Evolutionary conservation across 352 stramenopile genomes (phyloP).

Genomic region (Phytophthora melonis): DNA sequence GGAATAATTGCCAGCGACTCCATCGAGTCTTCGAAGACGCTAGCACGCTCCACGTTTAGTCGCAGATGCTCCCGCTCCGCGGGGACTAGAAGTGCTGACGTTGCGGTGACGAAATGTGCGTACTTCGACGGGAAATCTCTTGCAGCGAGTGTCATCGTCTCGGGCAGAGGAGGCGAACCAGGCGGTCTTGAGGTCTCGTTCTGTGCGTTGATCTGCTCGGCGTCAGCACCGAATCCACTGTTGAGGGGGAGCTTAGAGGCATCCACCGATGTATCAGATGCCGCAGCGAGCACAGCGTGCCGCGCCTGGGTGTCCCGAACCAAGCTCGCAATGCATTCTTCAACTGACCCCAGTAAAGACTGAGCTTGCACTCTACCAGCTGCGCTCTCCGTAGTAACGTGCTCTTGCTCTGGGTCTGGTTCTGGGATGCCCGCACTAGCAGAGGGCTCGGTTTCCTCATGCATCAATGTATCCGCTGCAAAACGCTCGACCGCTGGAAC

Average conservation of each 20-base stretch:
- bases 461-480: not conserved
- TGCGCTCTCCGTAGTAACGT: conserved; percentile 2
- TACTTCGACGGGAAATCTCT: conserved; percentile 48
- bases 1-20: conserved; percentile 43
- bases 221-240: conserved; percentile 2
- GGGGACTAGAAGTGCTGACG: conserved; percentile 30
- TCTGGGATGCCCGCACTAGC: conserved; percentile 11
- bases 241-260: conserved; percentile 24
- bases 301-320: conserved; percentile 3
- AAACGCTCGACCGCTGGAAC: not conserved
- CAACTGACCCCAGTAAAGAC: conserved; percentile 22
- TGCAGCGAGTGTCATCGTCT: conserved; percentile 21
- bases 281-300: conserved; percentile 1
- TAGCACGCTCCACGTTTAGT: conserved; percentile 39
- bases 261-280: conserved; percentile 11
- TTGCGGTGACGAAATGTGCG: conserved; percentile 39
- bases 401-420: conserved; percentile 20
- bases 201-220: not conserved
- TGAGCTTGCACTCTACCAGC: not conserved
- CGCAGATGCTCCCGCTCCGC: conserved; percentile 34
- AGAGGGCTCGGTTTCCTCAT: conserved; percentile 2
- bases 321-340: conserved; percentile 31
- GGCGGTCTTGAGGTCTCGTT: not conserved
- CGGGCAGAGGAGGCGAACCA: conserved; percentile 8
- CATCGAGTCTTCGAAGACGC: conserved; percentile 47